phyloP scores from a whole-genome alignment of 163 green algal species.

The Chloromonas sp. region DNA sequence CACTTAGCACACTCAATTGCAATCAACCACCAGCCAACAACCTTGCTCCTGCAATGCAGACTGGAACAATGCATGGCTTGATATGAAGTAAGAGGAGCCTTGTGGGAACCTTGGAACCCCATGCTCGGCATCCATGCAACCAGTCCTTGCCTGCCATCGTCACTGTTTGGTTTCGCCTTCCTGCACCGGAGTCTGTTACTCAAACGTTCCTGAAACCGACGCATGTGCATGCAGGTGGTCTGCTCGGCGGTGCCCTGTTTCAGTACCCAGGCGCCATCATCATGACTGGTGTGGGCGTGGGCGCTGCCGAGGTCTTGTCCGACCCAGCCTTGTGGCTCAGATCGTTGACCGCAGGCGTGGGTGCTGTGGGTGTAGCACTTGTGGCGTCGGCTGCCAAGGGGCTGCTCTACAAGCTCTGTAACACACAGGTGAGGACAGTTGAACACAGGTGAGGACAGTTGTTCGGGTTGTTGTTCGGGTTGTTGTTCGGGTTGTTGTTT shows the following conservation, averaged over 20 bases:
- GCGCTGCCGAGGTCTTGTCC: constrained; percentile 56
- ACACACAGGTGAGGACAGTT: constrained; percentile 28
- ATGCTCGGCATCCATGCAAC: too few relatives aligned
- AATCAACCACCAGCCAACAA: too few relatives aligned
- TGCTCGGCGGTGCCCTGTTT: constrained; percentile 79
- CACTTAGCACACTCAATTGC: neutral
- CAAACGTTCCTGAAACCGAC: too few relatives aligned
- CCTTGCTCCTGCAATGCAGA: too few relatives aligned
- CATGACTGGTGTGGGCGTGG: constrained; percentile 74
- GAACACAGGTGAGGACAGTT: neutral
- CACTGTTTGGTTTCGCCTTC: too few relatives aligned
- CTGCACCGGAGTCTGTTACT: too few relatives aligned
- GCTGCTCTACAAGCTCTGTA: constrained; percentile 73
- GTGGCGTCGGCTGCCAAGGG: constrained; percentile 69
- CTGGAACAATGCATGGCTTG: too few relatives aligned
- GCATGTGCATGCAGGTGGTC: constrained; percentile 46
- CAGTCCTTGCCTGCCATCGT: too few relatives aligned
- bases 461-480: too few relatives aligned
- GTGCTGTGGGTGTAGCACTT: constrained; percentile 69
- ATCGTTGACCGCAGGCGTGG: constrained; percentile 39
- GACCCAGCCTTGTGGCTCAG: constrained; percentile 49
- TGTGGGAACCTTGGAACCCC: too few relatives aligned
- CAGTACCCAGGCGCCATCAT: constrained; percentile 85
- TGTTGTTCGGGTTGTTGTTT: too few relatives aligned
- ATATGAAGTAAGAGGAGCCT: too few relatives aligned